Base-by-base conservation (phyloP, 805 yeast species). In the Saturnispora saitoi region DNA sequence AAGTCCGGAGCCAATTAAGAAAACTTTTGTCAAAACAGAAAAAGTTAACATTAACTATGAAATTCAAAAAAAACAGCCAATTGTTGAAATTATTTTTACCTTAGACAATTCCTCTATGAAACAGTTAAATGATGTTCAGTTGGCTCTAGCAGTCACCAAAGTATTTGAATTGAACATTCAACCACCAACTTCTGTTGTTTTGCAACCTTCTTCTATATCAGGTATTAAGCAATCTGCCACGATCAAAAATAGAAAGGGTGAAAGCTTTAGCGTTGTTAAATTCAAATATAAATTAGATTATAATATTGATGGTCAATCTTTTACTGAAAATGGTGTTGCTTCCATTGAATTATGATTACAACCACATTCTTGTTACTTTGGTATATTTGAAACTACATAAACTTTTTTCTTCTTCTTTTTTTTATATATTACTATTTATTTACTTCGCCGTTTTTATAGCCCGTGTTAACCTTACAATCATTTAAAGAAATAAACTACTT, bases 221-320 rank as follows among this genome's bases (percentile, higher is more conserved):
- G 59, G 60, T 3, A 56, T 65, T 30, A 54, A 56, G 5, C 67
- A 64, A 48, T 52, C 49, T 17, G 60, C 56, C 19, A 51, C 48
- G 28, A 54, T 64, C 45, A 51, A 49, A 41, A 54, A 53, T 47
- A 55, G 54, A 45, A 48, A 50, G 26, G 54, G 57, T 14, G 42
- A 54, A 42, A 12, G 34, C 36, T 51, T 48, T 37, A 37, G 43
- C 22, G 30, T 17, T 11, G 44, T 84, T 55, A 86, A 84, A 64
- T 70, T 88, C 46, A 84, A 86, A 63, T 87, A 91, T 91, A 85
- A 82, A 62, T 71, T 76, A 17, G 73, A 75, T 49, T 87, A 78
- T 61, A 56, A 56, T 8, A 58, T 72, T 10, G 76, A 74, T 48
- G 78, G 80, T 14, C 59, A 62, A 15, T 64, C 65, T 6, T 64